These are phyloP conservation scores for Pichia cactophila DNA, from an alignment of 1,139 yeast species.

Conservation along the genomic window DNA sequence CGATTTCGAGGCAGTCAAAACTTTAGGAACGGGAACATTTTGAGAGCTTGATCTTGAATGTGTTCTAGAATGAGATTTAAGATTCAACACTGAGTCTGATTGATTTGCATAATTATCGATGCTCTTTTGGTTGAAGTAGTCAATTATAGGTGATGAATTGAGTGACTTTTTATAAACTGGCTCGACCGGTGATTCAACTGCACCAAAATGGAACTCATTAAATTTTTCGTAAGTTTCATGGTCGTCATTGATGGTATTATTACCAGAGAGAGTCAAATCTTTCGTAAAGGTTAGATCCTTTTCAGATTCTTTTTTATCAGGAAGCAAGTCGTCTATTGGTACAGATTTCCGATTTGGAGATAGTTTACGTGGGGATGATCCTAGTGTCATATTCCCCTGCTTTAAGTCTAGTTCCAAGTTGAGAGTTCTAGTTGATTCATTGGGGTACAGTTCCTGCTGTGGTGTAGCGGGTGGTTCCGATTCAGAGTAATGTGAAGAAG, in stretches of 20 bases:
- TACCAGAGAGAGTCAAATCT: background rate
- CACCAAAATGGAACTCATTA: slow-evolving; percentile 7
- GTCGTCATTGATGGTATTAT: background rate
- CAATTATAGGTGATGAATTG: slow-evolving; percentile 4
- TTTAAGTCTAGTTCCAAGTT: slow-evolving; percentile 12
- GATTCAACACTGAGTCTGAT: background rate
- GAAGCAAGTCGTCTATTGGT: slow-evolving; percentile 1
- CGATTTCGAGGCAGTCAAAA: background rate
- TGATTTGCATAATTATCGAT: background rate
- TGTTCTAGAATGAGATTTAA: background rate
- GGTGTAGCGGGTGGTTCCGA: background rate
- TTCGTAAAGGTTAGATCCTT: background rate
- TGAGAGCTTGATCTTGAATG: background rate
- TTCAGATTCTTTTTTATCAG: background rate
- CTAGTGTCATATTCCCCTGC: slow-evolving; percentile 16
- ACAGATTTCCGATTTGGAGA: slow-evolving; percentile 19
- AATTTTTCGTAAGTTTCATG: background rate
- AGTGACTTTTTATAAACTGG: slow-evolving; percentile 16
- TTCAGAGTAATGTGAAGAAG: slow-evolving; percentile 13
- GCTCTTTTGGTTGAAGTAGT: slow-evolving; percentile 1
- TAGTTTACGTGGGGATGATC: slow-evolving; percentile 25
- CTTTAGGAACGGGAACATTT: slow-evolving; percentile 2
- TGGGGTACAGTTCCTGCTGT: background rate
- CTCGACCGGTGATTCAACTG: slow-evolving; percentile 3
- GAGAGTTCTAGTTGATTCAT: background rate